Conservation (phyloP, 1,139 yeast genomes). For the Sugiyamaella grinbergsii region DNA sequence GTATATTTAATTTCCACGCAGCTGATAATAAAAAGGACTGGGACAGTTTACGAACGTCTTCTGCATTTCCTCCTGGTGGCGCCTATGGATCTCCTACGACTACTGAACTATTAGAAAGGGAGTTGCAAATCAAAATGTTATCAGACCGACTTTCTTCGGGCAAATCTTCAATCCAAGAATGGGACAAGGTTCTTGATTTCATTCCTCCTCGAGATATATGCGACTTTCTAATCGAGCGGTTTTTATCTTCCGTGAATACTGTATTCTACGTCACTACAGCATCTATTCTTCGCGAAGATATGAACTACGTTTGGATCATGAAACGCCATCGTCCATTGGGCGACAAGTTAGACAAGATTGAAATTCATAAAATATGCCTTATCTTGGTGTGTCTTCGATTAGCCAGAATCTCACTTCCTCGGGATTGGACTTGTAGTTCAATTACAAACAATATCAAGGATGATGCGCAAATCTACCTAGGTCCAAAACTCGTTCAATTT, state of each 20-base stretch:
- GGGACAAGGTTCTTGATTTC: slow-evolving; percentile 27
- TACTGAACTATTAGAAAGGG: slow-evolving; percentile 9
- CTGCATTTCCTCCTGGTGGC: not conserved
- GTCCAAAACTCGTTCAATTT: slow-evolving; percentile 21
- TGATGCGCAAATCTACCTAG: slow-evolving; percentile 22
- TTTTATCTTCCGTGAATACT: slow-evolving; percentile 25
- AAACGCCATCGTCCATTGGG: slow-evolving; percentile 20
- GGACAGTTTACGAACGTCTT: slow-evolving; percentile 11
- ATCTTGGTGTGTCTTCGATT: slow-evolving; percentile 26
- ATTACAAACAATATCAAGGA: slow-evolving; percentile 21
- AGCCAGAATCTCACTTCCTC: slow-evolving; percentile 24
- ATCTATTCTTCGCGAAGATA: slow-evolving; percentile 22
- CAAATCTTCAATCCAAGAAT: slow-evolving; percentile 14
- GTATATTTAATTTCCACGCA: slow-evolving; percentile 20
- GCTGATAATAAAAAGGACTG: slow-evolving; percentile 17
- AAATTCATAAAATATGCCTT: slow-evolving; percentile 29
- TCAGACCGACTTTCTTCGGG: slow-evolving; percentile 13
- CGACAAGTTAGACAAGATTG: slow-evolving; percentile 23
- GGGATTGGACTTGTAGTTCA: slow-evolving; percentile 20
- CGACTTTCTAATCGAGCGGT: slow-evolving; percentile 24
- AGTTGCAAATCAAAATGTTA: slow-evolving; percentile 14
- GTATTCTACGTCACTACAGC: slow-evolving; percentile 25
- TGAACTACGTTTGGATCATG: slow-evolving; percentile 26
- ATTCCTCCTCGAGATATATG: slow-evolving; percentile 28
- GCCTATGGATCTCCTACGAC: slow-evolving; percentile 5